A percentile compares a stretch with the other conserved stretches of the same genome.
Evolutionary conservation across 257 asterid genomes (phyloP).

Genomic region (Gentiana dahurica): DNA sequence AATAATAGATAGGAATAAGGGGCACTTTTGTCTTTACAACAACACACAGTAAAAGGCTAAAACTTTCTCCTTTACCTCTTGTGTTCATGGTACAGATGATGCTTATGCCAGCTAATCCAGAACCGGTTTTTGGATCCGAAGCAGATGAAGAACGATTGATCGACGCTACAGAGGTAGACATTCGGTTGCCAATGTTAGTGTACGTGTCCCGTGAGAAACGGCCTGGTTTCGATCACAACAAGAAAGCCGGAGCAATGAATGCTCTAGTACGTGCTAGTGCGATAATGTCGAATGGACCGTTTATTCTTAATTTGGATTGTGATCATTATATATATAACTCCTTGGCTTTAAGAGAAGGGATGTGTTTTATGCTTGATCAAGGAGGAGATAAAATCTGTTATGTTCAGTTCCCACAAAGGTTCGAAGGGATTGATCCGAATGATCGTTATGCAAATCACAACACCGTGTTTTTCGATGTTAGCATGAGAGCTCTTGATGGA

Average conservation of each 20-base stretch:
- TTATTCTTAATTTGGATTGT: constrained; percentile 84
- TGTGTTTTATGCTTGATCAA: constrained; percentile 92
- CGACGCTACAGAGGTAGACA: constrained; percentile 56
- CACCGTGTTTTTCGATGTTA: constrained; percentile 84
- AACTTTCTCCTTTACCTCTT: too few relatives aligned
- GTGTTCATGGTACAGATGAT: constrained; percentile 48
- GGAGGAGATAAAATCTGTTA: constrained; percentile 89
- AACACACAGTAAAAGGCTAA: too few relatives aligned
- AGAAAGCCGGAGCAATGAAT: constrained; percentile 97
- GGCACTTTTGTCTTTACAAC: too few relatives aligned
- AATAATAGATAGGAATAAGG: too few relatives aligned
- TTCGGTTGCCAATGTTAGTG: constrained; percentile 83
- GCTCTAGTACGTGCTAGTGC: constrained; percentile 89
- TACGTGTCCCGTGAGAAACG: constrained; percentile 91
- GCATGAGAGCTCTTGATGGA: constrained; percentile 93
- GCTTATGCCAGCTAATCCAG: constrained; percentile 76
- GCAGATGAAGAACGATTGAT: constrained; percentile 46
- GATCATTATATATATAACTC: constrained; percentile 86
- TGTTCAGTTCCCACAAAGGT: constrained; percentile 84
- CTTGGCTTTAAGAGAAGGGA: constrained; percentile 72
- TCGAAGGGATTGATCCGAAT: constrained; percentile 86
- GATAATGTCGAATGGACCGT: constrained; percentile 84
- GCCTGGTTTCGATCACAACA: constrained; percentile 75
- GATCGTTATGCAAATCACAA: constrained; percentile 92
- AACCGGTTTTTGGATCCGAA: constrained; percentile 56